A percentile compares a stretch with the other conserved stretches of the same genome.
Conservation (phyloP, 2,329 filamentous ascomycete species). For the Aspergillus versicolor region DNA sequence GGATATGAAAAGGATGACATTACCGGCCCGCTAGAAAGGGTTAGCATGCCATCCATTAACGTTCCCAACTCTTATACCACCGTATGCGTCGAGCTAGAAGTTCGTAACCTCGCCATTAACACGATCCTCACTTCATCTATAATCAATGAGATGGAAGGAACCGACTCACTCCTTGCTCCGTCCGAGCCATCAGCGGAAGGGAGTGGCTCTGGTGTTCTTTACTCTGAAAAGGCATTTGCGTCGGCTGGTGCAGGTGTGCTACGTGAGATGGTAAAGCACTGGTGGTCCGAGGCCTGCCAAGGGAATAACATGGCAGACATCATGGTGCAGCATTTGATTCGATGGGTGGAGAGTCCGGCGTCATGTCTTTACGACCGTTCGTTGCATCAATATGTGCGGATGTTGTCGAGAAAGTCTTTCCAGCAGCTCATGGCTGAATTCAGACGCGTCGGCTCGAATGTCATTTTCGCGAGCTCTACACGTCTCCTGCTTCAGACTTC, state of each 20-base stretch:
- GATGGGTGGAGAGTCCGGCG: constrained; percentile 92
- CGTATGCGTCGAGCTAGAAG: constrained; percentile 91
- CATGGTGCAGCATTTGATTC: constrained; percentile 93
- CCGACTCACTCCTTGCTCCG: constrained; percentile 82
- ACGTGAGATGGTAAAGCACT: constrained; percentile 96
- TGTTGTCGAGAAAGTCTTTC: constrained; percentile 97
- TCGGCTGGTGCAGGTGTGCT: constrained; percentile 86
- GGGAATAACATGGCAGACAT: constrained; percentile 95
- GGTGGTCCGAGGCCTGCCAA: constrained; percentile 93
- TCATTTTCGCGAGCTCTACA: constrained; percentile 91
- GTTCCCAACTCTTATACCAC: constrained; percentile 92
- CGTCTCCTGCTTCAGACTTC: constrained; percentile 90
- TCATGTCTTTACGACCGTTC: constrained; percentile 95
- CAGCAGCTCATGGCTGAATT: constrained; percentile 98
- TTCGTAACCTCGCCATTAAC: constrained; percentile 95
- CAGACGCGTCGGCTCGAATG: constrained; percentile 86
- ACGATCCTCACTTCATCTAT: constrained; percentile 95
- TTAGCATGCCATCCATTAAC: constrained; percentile 91
- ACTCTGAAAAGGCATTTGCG: constrained; percentile 89
- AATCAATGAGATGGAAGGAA: constrained; percentile 92
- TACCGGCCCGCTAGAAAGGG: constrained; percentile 74
- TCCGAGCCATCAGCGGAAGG: constrained; percentile 62
- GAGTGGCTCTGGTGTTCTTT: constrained; percentile 66
- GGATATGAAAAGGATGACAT: constrained; percentile 94
- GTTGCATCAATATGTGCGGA: constrained; percentile 94